Percentiles rank a stretch among this genome's conserved stretches.
These are phyloP conservation scores for Eimeria praecox DNA, from an alignment of 169 alveolate species.

Conservation along the genomic window DNA sequence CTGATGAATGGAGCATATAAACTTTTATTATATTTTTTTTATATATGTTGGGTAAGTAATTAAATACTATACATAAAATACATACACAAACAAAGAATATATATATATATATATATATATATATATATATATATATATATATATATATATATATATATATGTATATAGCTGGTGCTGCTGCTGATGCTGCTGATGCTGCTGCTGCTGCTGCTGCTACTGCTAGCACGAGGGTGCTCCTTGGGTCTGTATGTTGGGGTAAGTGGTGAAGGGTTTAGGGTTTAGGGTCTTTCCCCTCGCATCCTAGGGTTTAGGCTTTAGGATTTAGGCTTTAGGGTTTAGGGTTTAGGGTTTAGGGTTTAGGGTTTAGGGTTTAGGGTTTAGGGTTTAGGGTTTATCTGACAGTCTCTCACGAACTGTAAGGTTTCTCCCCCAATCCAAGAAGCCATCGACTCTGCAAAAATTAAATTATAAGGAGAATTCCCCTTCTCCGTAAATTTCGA, in stretches of 20 bases:
- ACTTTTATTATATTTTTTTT: slow-evolving; percentile 57
- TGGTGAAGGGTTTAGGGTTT: too few species aligned
- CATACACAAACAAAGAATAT: background rate
- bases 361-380: background rate
- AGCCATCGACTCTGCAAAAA: background rate
- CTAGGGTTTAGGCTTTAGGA: background rate
- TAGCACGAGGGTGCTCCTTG: too few species aligned
- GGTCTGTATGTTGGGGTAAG: too few species aligned
- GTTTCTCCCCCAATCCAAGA: background rate
- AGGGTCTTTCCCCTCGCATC: too few species aligned
- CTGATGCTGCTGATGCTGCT: too few species aligned
- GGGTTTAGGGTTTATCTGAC: slow-evolving; percentile 47
- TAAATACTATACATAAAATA: background rate
- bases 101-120: too few species aligned
- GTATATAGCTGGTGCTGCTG: too few species aligned
- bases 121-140: too few species aligned
- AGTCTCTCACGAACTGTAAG: background rate
- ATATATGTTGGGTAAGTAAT: background rate
- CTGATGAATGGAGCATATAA: slow-evolving; percentile 39
- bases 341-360: background rate
- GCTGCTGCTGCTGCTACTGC: too few species aligned
- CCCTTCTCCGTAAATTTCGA: background rate
- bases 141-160: too few species aligned
- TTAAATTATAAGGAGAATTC: background rate
- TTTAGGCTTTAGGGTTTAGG: background rate